These are phyloP conservation scores for Gleditsia sinensis DNA, from an alignment of 306 rosid genomes.

Conservation along the genomic window DNA sequence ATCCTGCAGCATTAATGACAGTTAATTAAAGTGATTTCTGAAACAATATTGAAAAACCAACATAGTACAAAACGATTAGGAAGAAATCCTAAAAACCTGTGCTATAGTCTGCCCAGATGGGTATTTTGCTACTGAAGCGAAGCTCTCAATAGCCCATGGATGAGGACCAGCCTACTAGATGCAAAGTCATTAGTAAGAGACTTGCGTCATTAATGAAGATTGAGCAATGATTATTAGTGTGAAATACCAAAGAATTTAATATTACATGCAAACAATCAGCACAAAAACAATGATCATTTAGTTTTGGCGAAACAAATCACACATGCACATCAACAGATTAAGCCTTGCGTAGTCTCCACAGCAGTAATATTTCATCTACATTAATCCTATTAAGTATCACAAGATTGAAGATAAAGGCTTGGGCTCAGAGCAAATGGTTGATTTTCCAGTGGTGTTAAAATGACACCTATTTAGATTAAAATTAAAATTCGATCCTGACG, in stretches of 20 bases:
- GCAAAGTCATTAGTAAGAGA: conserved; percentile 30
- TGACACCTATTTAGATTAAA: no score
- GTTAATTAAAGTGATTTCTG: conserved; percentile 21
- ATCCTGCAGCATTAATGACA: conserved; percentile 62
- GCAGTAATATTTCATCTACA: no score
- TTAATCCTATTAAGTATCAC: no score
- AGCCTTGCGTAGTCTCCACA: no score
- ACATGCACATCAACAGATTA: no score
- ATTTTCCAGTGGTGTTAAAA: no score
- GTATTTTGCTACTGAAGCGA: conserved; percentile 79
- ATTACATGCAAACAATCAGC: no score
- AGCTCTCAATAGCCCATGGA: conserved; percentile 92
- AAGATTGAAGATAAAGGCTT: no score
- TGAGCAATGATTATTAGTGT: background rate
- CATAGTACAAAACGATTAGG: conserved; percentile 1
- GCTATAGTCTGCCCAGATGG: conserved; percentile 79
- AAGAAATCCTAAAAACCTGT: conserved; percentile 60
- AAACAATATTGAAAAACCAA: background rate
- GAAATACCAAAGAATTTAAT: no score
- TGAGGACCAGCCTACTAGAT: conserved; percentile 84
- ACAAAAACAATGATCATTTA: background rate
- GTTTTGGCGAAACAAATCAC: no score
- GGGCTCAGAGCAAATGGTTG: no score
- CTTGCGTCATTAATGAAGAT: background rate
- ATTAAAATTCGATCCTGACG: no score